Evolutionary conservation across 768 basidiomycete species (phyloP).

Genomic region (Lentinus brumalis): DNA sequence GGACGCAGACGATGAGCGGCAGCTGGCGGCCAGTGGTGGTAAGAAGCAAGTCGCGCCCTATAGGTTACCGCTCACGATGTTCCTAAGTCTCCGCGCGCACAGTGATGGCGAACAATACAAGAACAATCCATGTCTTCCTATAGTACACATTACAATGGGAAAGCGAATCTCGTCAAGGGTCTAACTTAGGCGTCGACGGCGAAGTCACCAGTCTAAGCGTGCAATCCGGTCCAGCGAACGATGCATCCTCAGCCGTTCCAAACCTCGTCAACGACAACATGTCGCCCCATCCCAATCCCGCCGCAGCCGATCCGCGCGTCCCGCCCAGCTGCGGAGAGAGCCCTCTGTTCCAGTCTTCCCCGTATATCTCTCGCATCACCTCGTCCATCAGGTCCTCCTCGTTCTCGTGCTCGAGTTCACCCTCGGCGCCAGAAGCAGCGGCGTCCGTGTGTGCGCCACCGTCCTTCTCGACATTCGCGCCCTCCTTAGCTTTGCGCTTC

Average conservation of each 20-base stretch:
- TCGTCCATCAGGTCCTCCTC: slow-evolving; percentile 31
- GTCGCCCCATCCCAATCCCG: slow-evolving; percentile 14
- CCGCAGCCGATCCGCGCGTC: not conserved
- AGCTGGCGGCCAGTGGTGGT: not conserved
- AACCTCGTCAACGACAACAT: slow-evolving; percentile 3
- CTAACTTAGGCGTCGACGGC: slow-evolving; percentile 15
- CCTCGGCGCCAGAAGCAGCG: not conserved
- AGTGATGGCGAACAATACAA: not conserved
- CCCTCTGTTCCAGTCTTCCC: slow-evolving; percentile 24
- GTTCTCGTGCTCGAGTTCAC: slow-evolving; percentile 3
- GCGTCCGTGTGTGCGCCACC: not conserved
- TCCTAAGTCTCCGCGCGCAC: not conserved
- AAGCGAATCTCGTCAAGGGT: not conserved
- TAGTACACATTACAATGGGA: not conserved
- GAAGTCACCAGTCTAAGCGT: slow-evolving; percentile 23
- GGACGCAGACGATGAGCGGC: not conserved
- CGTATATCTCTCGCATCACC: slow-evolving; percentile 32
- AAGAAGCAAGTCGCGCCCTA: not conserved
- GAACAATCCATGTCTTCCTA: not conserved
- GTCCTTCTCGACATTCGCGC: not conserved
- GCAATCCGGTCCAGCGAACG: slow-evolving; percentile 19
- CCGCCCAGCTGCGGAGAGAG: slow-evolving; percentile 7
- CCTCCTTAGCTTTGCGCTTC: not conserved
- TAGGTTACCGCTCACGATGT: not conserved
- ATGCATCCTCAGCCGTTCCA: slow-evolving; percentile 13